Percentiles rank a stretch among this genome's conserved stretches.
These are phyloP conservation scores for Ustilago trichophora DNA, from an alignment of 1,284 basidiomycete genomes.

Conservation along the genomic window DNA sequence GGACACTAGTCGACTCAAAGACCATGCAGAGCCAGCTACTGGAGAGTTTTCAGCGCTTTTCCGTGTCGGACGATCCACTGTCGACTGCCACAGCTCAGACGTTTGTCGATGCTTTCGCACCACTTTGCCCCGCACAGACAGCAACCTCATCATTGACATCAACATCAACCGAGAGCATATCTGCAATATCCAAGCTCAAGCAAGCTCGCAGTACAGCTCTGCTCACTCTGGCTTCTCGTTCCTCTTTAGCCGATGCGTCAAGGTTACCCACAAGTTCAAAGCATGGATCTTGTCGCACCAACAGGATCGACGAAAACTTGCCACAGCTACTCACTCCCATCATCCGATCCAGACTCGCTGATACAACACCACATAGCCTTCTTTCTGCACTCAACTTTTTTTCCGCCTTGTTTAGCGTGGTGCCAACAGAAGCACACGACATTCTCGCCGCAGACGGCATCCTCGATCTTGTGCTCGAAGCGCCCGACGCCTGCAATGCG, in stretches of 20 bases:
- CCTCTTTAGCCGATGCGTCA: constrained; percentile 16
- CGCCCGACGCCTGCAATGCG: constrained; percentile 27
- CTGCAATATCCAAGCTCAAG: constrained; percentile 3
- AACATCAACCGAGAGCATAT: not conserved
- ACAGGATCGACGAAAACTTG: constrained; percentile 23
- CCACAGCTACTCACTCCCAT: constrained; percentile 32
- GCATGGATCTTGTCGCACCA: not conserved
- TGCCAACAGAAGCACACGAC: constrained; percentile 25
- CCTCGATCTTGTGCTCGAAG: constrained; percentile 30
- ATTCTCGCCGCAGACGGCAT: constrained; percentile 33
- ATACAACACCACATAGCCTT: constrained; percentile 34
- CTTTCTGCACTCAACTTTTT: constrained; percentile 37
- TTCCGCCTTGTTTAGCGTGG: constrained; percentile 33
- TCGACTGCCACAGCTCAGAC: constrained; percentile 35
- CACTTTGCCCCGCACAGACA: constrained; percentile 10
- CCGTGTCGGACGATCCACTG: constrained; percentile 36
- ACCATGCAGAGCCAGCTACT: too few species aligned
- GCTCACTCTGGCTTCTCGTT: constrained; percentile 28
- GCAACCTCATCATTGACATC: not conserved
- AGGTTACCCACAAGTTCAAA: not conserved
- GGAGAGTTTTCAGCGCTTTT: constrained; percentile 20
- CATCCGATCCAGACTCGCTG: constrained; percentile 32
- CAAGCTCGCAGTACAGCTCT: constrained; percentile 31
- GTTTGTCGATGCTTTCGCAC: constrained; percentile 34
- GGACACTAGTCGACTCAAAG: too few species aligned